These are phyloP conservation scores for Naganishia randhawae DNA, from an alignment of 768 basidiomycete genomes.

Conservation along the genomic window DNA sequence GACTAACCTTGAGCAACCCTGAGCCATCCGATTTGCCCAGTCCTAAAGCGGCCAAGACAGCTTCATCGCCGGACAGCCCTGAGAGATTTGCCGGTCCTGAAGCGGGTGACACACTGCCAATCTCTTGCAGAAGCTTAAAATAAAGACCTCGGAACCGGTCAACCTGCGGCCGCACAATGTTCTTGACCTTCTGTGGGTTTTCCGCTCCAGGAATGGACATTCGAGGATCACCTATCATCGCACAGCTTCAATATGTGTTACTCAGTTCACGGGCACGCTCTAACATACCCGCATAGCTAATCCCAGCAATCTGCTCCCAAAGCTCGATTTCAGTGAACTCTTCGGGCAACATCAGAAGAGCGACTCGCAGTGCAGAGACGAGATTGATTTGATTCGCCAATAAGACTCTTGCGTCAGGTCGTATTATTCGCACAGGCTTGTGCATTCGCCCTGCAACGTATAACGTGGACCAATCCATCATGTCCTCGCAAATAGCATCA, in stretches of 20 bases:
- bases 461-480: conserved; percentile 86
- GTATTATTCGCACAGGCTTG: conserved; percentile 62
- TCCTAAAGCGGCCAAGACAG: neutral
- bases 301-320: conserved; percentile 76
- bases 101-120: conserved; percentile 53
- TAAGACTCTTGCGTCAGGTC: conserved; percentile 69
- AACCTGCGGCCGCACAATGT: conserved; percentile 77
- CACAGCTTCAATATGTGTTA: too few species aligned
- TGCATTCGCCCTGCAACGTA: conserved; percentile 96
- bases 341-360: conserved; percentile 78
- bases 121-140: conserved; percentile 53
- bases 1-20: neutral
- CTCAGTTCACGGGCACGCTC: neutral
- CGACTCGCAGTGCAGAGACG: conserved; percentile 80
- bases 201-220: conserved; percentile 86
- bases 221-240: conserved; percentile 69
- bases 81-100: neutral
- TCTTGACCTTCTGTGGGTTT: conserved; percentile 87
- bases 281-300: conserved; percentile 62
- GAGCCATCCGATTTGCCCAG: conserved; percentile 3
- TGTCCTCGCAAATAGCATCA: conserved; percentile 79
- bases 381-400: conserved; percentile 92
- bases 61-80: conserved; percentile 10
- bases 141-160: conserved; percentile 84
- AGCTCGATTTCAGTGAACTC: conserved; percentile 75